Base-by-base conservation (phyloP, 306 rosid species). In the Malus orientalis region DNA sequence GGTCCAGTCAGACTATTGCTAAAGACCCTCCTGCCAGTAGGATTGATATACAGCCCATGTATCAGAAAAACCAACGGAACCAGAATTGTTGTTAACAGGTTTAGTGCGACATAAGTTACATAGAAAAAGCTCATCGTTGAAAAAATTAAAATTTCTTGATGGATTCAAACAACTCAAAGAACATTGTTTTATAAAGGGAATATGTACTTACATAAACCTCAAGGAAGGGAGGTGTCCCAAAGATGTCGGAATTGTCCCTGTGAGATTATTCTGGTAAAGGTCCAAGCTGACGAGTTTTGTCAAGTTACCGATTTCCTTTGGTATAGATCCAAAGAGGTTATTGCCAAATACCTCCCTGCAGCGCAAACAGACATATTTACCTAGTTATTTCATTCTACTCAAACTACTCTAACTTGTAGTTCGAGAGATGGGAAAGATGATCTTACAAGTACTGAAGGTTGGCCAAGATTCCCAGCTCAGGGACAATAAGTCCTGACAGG, bases 401-500 rank as follows among this genome's bases (percentile, higher is more conserved):
- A 49, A 49, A 49, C 40, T 59, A 71, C 1, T 32, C 18, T 7
- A 30, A 60, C 55, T 32, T 72, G 32, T 11, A n/a, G 66, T 72
- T 29, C 30, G 23, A 32, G 47, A 73, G 67, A 73, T 57, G 22
- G 59, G 19, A 57, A 47, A 32, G 27, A 5, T 5, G 19, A 38
- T 63, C 81, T 47, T 67, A 78, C 88, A 81, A 75, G 54, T 70
- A 71, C 12, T 81, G 85, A 73, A 81, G 77, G 47, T 66, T 74
- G 18, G 83, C 16, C 74, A 81, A 78, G 65, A 42, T 75, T 71
- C 73, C 83, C 15, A 81, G 85, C 61, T 67, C 57, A 10, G 83
- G 83, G 49, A 74, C 27, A 53, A 84, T 74, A 51, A 54, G 66
- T 70, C 85, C 83, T 4, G 80, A 70, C 25, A 84, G 69, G 25